Base-by-base conservation (phyloP, 306 rosid species). In the Vigna angularis region DNA sequence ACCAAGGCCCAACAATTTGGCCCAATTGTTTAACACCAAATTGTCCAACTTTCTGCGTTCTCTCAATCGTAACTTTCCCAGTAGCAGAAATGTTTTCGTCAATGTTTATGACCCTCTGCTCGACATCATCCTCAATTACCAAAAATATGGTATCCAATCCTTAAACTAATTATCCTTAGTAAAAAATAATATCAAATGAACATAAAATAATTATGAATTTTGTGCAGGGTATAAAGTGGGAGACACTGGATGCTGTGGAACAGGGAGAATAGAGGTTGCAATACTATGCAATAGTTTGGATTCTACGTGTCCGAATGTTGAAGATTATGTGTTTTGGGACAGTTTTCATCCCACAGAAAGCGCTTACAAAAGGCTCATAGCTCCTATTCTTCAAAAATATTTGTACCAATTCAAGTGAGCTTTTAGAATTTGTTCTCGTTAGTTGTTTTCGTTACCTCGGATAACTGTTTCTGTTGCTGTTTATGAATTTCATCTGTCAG, bases 201-300 rank as follows among this genome's bases (percentile, higher is more conserved):
- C 22, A 20, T 20, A 20, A 20, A 20, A 20, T 20, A 20, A 20
- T 20, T 1, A 20, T 20, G 22, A 20, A 20, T 20, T 20, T 1
- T 28, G 5, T 30, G 1, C 80, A 91, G 97, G 97, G 20, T 85
- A 86, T 36, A 58, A 51, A 55, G 77, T 84, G 0, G 86, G 3
- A 61, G 83, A 87, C 44, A 82, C 81, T 61, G 97, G 97, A 9
- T 91, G 97, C 24, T 91, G 97, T 50, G 93, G 93, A 7, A 87
- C 92, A 1, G 97, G 97, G 0, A 45, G 1, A 4, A 40, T 89
- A 72, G 97, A 91, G 81, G 93, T 85, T 8, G 88, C 89, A 9
- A 9, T 79, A 9, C 15, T 88, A n/a, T 91, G 97, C 81, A 89
- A 83, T 73, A 74, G 22, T 22, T 52, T 82, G 0, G 73, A 63